Conservation (phyloP, 306 rosid genomes). For the Glycine soja region DNA sequence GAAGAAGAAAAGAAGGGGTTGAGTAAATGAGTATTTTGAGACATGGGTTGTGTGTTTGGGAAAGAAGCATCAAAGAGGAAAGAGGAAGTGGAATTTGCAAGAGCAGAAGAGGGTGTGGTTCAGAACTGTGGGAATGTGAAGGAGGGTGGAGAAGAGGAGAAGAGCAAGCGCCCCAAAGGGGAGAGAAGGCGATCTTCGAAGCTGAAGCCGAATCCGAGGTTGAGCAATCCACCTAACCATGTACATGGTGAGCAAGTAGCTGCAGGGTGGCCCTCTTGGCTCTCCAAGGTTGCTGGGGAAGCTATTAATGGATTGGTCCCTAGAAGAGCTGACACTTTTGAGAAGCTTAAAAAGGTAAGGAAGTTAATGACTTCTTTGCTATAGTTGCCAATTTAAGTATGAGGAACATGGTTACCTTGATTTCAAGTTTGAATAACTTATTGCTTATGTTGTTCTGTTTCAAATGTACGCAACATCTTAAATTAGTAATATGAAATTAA, state of each 20-base stretch:
- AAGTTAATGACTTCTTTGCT: neutral
- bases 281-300: slow-evolving; percentile 92
- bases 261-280: slow-evolving; percentile 97
- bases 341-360: slow-evolving; percentile 81
- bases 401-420: slow-evolving; percentile 7
- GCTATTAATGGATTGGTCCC: slow-evolving; percentile 91
- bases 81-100: slow-evolving; percentile 49
- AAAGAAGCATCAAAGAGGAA: slow-evolving; percentile 49
- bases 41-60: slow-evolving; percentile 90
- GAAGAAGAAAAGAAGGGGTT: slow-evolving; percentile 20
- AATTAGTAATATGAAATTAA: slow-evolving; percentile 29
- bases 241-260: slow-evolving; percentile 92
- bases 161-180: slow-evolving; percentile 53
- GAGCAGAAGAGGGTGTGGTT: slow-evolving; percentile 48
- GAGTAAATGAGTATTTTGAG: slow-evolving; percentile 60
- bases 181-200: slow-evolving; percentile 63
- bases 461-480: slow-evolving; percentile 11
- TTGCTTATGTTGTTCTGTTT: slow-evolving; percentile 32
- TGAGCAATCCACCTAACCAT: slow-evolving; percentile 78
- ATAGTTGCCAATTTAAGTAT: neutral
- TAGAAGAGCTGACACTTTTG: slow-evolving; percentile 81
- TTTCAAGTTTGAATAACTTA: slow-evolving; percentile 27
- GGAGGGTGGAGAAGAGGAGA: slow-evolving; percentile 62
- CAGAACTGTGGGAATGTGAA: slow-evolving; percentile 56
- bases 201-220: slow-evolving; percentile 86